Evolutionary conservation across 495 filamentous ascomycete genomes (phyloP).

Genomic region (Penicillium canariense): DNA sequence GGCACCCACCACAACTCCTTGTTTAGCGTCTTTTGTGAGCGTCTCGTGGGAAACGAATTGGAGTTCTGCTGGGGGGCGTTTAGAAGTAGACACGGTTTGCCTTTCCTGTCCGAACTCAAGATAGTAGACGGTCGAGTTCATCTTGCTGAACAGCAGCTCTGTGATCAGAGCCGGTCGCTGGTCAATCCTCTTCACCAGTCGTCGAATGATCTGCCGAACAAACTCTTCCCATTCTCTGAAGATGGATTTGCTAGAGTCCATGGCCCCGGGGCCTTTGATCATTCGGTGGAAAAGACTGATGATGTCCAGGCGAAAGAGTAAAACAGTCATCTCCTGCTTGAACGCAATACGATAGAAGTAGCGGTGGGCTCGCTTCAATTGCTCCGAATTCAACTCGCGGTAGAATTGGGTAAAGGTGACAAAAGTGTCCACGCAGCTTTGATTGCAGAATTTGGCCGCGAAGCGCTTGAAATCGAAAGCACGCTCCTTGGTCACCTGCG

Average conservation of each 20-base stretch:
- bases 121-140: constrained; percentile 75
- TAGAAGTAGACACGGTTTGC: constrained; percentile 57
- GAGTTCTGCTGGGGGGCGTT: constrained; percentile 68
- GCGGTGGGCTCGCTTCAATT: constrained; percentile 90
- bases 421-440: constrained; percentile 87
- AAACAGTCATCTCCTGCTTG: constrained; percentile 84
- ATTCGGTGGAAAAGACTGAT: constrained; percentile 84
- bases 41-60: constrained; percentile 67
- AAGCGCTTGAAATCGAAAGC: constrained; percentile 94
- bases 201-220: constrained; percentile 73
- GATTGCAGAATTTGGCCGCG: constrained; percentile 71
- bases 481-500: constrained; percentile 69
- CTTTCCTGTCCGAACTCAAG: constrained; percentile 89
- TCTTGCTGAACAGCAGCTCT: constrained; percentile 94
- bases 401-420: constrained; percentile 77
- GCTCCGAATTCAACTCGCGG: constrained; percentile 71
- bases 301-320: constrained; percentile 89
- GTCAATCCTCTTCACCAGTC: constrained; percentile 73
- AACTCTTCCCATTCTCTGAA: constrained; percentile 94
- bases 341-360: constrained; percentile 95
- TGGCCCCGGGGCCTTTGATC: constrained; percentile 82
- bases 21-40: constrained; percentile 62
- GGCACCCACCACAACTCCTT: constrained; percentile 74
- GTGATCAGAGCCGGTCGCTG: constrained; percentile 79
- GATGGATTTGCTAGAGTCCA: constrained; percentile 60